These are phyloP conservation scores for Chloris gayana DNA, from an alignment of 176 grass and related monocot genomes.

Conservation along the genomic window DNA sequence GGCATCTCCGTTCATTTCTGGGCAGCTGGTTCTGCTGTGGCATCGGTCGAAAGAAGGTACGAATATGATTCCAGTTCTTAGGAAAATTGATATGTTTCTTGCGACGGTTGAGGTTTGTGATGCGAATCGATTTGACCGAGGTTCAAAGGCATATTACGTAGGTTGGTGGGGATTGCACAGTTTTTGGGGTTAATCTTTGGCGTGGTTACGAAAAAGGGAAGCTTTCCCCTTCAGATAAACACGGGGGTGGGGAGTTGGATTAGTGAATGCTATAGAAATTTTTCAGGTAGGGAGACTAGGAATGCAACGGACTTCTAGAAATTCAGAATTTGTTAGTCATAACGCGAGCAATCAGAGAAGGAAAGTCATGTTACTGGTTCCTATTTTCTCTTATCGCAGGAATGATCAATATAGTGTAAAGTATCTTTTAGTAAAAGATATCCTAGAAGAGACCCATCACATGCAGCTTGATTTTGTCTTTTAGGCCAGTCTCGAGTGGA, in stretches of 20 bases:
- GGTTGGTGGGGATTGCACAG: background rate
- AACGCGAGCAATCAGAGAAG: background rate
- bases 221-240: background rate
- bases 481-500: too few species aligned
- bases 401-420: background rate
- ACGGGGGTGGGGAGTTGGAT: background rate
- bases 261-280: background rate
- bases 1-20: constrained; percentile 2
- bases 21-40: background rate
- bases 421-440: background rate
- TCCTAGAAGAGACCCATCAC: background rate
- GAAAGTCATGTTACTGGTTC: background rate
- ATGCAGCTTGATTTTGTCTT: background rate
- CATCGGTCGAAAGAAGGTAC: background rate
- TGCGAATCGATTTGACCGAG: background rate
- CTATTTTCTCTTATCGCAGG: background rate
- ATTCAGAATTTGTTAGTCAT: background rate
- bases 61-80: background rate
- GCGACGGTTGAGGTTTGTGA: background rate
- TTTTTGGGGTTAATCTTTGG: background rate
- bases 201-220: background rate
- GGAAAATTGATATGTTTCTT: background rate
- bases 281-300: background rate
- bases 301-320: background rate
- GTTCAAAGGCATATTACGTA: background rate